phyloP scores from a whole-genome alignment of 2,329 filamentous ascomycete species.

The Teratosphaeria zuluensis region DNA sequence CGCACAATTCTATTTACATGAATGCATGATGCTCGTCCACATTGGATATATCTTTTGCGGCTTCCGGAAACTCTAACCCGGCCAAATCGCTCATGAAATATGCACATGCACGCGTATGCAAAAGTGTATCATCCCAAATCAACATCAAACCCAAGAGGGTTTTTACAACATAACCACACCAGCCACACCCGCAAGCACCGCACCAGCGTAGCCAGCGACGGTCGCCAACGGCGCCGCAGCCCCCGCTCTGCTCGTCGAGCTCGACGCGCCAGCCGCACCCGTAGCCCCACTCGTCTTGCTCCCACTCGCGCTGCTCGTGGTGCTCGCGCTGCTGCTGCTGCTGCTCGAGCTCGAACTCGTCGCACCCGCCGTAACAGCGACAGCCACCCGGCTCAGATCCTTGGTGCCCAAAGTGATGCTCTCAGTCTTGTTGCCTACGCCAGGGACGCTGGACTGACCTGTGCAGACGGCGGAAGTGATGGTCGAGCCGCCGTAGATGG shows the following conservation, averaged over 20 bases:
- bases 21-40: background rate
- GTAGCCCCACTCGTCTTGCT: background rate
- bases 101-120: background rate
- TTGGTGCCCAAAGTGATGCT: constrained; percentile 19
- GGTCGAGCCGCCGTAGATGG: constrained; percentile 13
- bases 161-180: background rate
- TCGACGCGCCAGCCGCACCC: background rate
- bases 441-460: constrained; percentile 6
- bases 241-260: background rate
- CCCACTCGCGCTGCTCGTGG: background rate
- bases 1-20: background rate
- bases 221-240: background rate
- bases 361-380: constrained; percentile 19
- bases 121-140: background rate
- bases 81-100: background rate
- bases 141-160: background rate
- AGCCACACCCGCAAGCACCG: background rate
- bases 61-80: background rate
- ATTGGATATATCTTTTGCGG: background rate
- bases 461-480: constrained; percentile 6
- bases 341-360: background rate
- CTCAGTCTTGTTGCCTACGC: constrained; percentile 17
- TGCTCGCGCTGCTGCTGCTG: background rate
- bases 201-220: background rate
- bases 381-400: constrained; percentile 18